Evolutionary conservation across 495 filamentous ascomycete species (phyloP).

Genomic region (Aspergillus saccharolyticus): DNA sequence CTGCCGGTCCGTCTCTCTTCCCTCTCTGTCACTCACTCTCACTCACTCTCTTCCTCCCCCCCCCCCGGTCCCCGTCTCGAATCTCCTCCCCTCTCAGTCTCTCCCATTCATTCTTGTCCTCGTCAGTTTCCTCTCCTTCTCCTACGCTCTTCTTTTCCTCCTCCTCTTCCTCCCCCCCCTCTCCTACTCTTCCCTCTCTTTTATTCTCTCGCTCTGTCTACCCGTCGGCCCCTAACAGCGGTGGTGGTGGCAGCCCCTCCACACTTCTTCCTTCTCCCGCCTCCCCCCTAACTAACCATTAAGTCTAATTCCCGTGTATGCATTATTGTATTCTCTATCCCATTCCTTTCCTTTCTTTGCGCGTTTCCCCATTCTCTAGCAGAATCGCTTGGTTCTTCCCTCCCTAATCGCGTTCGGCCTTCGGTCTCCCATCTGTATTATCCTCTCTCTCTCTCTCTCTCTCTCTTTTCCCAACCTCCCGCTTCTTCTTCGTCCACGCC

Average conservation of each 20-base stretch:
- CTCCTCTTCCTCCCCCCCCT: constrained; percentile 8
- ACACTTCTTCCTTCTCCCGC: constrained; percentile 23
- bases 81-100: not conserved
- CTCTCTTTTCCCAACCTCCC: constrained; percentile 5
- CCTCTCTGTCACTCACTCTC: constrained; percentile 4
- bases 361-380: constrained; percentile 1
- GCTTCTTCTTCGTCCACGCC: constrained; percentile 10
- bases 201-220: constrained; percentile 1
- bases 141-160: constrained; percentile 1
- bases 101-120: not conserved
- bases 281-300: not conserved
- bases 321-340: not conserved
- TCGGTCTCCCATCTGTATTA: not conserved
- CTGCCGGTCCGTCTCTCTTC: not conserved
- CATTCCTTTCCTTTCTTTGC: not conserved
- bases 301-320: not conserved
- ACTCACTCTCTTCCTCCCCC: constrained; percentile 2
- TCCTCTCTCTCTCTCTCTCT: not conserved
- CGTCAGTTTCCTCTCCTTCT: not conserved
- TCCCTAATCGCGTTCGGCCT: not conserved
- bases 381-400: constrained; percentile 5
- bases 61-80: constrained; percentile 3
- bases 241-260: constrained; percentile 24
- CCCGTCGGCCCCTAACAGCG: constrained; percentile 18
- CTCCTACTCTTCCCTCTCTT: not conserved